A percentile compares a stretch with the other conserved stretches of the same genome.
Evolutionary conservation across 2,329 filamentous ascomycete genomes (phyloP).

Genomic region (Diaporthe sp.): DNA sequence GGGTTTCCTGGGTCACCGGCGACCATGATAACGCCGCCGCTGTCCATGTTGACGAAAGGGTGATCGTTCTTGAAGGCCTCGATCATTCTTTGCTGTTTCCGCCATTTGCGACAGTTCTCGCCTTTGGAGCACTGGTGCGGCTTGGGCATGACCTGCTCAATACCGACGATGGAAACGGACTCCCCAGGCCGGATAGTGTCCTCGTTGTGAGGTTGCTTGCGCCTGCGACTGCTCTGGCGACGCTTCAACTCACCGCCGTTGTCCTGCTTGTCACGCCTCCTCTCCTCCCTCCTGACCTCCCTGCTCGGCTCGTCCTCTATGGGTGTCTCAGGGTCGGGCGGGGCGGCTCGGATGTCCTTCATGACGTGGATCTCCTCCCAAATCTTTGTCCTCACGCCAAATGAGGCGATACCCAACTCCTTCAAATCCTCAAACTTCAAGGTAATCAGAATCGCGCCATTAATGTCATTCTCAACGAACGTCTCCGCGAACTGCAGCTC

Average conservation of each 20-base stretch:
- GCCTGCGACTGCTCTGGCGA: conserved; percentile 54
- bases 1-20: conserved; percentile 85
- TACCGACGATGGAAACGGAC: conserved; percentile 91
- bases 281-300: conserved; percentile 61
- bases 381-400: conserved; percentile 82
- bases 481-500: conserved; percentile 83
- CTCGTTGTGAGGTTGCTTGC: conserved; percentile 59
- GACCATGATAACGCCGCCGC: conserved; percentile 79
- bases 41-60: conserved; percentile 72
- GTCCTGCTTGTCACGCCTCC: conserved; percentile 52
- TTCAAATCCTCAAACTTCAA: conserved; percentile 90
- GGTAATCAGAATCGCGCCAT: conserved; percentile 87
- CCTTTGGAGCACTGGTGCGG: conserved; percentile 88
- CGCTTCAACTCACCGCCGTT: conserved; percentile 53
- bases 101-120: conserved; percentile 86
- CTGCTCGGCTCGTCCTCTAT: conserved; percentile 71
- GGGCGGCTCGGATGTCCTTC: conserved; percentile 65
- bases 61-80: conserved; percentile 81
- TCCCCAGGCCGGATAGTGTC: conserved; percentile 83
- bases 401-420: conserved; percentile 84
- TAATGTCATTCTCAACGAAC: conserved; percentile 94
- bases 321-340: conserved; percentile 68
- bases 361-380: conserved; percentile 85
- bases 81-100: conserved; percentile 82
- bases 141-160: conserved; percentile 89